Base-by-base conservation (phyloP, 2,329 filamentous ascomycete species). In the Chaetothyriales sp. region DNA sequence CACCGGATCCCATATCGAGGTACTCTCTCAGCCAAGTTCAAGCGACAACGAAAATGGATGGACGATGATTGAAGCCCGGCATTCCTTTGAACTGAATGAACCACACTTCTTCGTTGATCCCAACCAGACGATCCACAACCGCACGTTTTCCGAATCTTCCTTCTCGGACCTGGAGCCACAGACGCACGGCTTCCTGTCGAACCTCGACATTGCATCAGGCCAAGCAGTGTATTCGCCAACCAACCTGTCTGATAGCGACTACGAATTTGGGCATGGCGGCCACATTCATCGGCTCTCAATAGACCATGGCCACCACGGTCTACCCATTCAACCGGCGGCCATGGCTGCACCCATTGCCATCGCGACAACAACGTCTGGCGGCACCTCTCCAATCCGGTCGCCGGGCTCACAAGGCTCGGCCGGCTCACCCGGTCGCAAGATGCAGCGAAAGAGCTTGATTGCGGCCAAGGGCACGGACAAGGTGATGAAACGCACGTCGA, bases 101-200 rank as follows among this genome's bases (percentile, higher is more conserved):
- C 71, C 70, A 53, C 71, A 72, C 13, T 82, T 86, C 59, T 89
- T 95, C 63, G 94, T 94, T 74, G 95, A 95, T 69, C 90, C 90
- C 1, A 81, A 84, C 56, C 86, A 95, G 70, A 94, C 89, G 1
- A 73, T 97, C 49, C 90, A 95, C 70, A 77, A 94, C 63, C 81
- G 89, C 60, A 89, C 84, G 51, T 82, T 85, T 62, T 95, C 89
- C 3, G 87, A 94, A 62, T 92, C 88, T 2, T 92, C 86, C 1
- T 79, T 82, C 59, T 82, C 85, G 1, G 84, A 89, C 33, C 80
- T 82, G 4, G 76, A 78, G 56, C 71, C 61, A 68, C 80, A 67
- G 74, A 67, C 68, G 73, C 83, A 64, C 65, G 84, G 74, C 66
- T 87, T 70, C 67, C 88, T 76, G 72, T 81, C 76, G 57, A 92